Evolutionary conservation across 2,329 filamentous ascomycete species (phyloP).

Genomic region (Alternaria burnsii): DNA sequence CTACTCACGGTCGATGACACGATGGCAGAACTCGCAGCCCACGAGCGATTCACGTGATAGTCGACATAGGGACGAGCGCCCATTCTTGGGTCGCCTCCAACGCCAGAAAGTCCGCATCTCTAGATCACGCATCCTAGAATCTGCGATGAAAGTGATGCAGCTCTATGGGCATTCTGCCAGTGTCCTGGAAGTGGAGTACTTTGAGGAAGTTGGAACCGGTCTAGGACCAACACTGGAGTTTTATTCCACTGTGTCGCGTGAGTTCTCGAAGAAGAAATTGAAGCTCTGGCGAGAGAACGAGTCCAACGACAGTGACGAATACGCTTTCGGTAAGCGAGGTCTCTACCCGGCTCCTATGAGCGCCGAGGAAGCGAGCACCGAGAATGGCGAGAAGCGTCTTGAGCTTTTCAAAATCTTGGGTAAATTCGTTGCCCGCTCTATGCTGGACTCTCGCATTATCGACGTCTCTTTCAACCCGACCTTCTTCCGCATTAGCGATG

Average conservation of each 20-base stretch:
- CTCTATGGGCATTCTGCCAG: slow-evolving; percentile 97
- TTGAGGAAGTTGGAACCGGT: slow-evolving; percentile 97
- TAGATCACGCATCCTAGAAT: slow-evolving; percentile 91
- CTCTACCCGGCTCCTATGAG: slow-evolving; percentile 93
- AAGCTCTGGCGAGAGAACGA: slow-evolving; percentile 97
- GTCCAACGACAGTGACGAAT: slow-evolving; percentile 74
- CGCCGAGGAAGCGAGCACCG: slow-evolving; percentile 74
- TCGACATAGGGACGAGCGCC: slow-evolving; percentile 84
- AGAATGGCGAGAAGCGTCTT: slow-evolving; percentile 86
- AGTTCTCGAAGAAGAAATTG: slow-evolving; percentile 96
- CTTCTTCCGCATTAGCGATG: slow-evolving; percentile 91
- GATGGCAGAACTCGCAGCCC: slow-evolving; percentile 92
- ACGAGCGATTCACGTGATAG: slow-evolving; percentile 83
- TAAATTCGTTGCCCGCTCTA: slow-evolving; percentile 96
- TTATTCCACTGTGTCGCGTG: slow-evolving; percentile 95
- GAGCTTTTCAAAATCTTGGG: slow-evolving; percentile 92
- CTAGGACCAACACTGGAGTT: slow-evolving; percentile 96
- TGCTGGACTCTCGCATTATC: slow-evolving; percentile 98
- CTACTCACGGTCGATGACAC: slow-evolving; percentile 94
- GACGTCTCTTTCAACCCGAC: slow-evolving; percentile 97
- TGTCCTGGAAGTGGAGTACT: slow-evolving; percentile 96
- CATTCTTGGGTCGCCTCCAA: slow-evolving; percentile 89
- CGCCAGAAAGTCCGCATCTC: slow-evolving; percentile 98
- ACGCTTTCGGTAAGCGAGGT: slow-evolving; percentile 82
- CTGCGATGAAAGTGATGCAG: slow-evolving; percentile 98